phyloP scores from a whole-genome alignment of 305 asterid species.

The Rubia balearica region DNA sequence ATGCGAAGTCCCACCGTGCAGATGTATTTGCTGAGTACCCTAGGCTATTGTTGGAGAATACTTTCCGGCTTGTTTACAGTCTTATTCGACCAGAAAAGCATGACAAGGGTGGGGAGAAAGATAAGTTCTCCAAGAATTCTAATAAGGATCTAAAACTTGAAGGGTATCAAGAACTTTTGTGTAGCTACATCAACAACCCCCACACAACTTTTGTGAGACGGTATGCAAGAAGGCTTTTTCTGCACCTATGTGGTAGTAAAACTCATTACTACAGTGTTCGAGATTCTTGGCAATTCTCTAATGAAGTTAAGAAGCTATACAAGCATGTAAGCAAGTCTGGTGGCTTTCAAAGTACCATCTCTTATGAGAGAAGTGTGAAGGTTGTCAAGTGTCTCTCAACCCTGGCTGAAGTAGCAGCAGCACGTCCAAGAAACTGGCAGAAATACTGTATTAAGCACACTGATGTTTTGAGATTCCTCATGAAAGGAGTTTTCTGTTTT shows the following conservation, averaged over 20 bases:
- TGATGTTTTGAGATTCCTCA: conserved; percentile 70
- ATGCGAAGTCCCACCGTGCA: conserved; percentile 88
- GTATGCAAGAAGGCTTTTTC: conserved; percentile 92
- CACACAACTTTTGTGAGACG: conserved; percentile 84
- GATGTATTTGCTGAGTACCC: conserved; percentile 92
- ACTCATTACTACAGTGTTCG: conserved; percentile 96
- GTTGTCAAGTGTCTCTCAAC: conserved; percentile 83
- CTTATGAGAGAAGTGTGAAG: conserved; percentile 95
- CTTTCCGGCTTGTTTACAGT: conserved; percentile 91
- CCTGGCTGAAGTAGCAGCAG: conserved; percentile 91
- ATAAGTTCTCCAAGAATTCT: conserved; percentile 53
- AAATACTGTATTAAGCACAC: conserved; percentile 81
- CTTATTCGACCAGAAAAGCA: conserved; percentile 97
- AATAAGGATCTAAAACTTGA: conserved; percentile 93
- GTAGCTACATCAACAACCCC: conserved; percentile 94
- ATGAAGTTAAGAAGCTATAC: conserved; percentile 81
- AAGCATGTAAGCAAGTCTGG: conserved; percentile 90
- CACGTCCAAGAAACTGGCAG: conserved; percentile 99
- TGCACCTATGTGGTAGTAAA: conserved; percentile 97
- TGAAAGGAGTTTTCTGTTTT: conserved; percentile 77
- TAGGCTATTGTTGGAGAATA: conserved; percentile 75
- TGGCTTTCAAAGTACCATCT: conserved; percentile 78
- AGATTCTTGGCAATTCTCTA: conserved; percentile 93
- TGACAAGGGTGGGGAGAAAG: conserved; percentile 92
- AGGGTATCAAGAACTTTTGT: conserved; percentile 93